phyloP scores from a whole-genome alignment of 164 flowering plant species.

The Magnolia officinalis region DNA sequence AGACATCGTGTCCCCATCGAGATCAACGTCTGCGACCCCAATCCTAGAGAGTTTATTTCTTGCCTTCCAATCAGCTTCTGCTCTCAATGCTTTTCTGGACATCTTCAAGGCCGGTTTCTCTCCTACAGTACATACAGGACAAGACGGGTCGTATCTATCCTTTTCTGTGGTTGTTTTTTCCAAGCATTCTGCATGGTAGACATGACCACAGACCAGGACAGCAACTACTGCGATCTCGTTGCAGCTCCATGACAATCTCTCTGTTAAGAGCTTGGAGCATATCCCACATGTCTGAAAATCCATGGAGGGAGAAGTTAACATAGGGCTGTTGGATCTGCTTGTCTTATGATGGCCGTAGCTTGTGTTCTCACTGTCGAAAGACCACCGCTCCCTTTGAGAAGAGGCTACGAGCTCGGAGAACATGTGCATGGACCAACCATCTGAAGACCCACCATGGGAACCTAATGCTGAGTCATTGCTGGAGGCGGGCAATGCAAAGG shows the following conservation, averaged over 20 bases:
- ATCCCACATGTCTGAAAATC: slow-evolving; percentile 66
- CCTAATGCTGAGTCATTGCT: slow-evolving; percentile 53
- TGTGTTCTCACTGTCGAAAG: slow-evolving; percentile 73
- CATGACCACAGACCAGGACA: slow-evolving; percentile 88
- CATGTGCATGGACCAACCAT: slow-evolving; percentile 81
- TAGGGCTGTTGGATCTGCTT: slow-evolving; percentile 49
- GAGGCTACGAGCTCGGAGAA: slow-evolving; percentile 80
- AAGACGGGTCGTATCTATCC: slow-evolving; percentile 65
- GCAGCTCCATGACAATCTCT: slow-evolving; percentile 49
- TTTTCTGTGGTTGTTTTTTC: slow-evolving; percentile 65
- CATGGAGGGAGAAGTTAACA: slow-evolving; percentile 47
- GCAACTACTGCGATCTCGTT: slow-evolving; percentile 62
- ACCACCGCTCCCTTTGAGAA: slow-evolving; percentile 80
- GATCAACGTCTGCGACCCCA: slow-evolving; percentile 42
- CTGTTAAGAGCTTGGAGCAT: slow-evolving; percentile 65
- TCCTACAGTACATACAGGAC: slow-evolving; percentile 73
- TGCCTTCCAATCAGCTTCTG: slow-evolving; percentile 53
- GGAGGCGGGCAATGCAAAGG: slow-evolving; percentile 44
- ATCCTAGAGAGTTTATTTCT: slow-evolving; percentile 48
- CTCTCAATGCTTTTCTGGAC: slow-evolving; percentile 45
- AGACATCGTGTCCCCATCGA: slow-evolving; percentile 7
- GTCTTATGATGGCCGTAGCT: slow-evolving; percentile 43
- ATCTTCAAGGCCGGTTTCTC: slow-evolving; percentile 53
- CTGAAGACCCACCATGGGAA: slow-evolving; percentile 73
- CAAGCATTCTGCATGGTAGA: slow-evolving; percentile 83